A percentile compares a stretch with the other conserved stretches of the same genome.
phyloP scores from a whole-genome alignment of 2,329 filamentous ascomycete genomes.

The Alternaria metachromatica region DNA sequence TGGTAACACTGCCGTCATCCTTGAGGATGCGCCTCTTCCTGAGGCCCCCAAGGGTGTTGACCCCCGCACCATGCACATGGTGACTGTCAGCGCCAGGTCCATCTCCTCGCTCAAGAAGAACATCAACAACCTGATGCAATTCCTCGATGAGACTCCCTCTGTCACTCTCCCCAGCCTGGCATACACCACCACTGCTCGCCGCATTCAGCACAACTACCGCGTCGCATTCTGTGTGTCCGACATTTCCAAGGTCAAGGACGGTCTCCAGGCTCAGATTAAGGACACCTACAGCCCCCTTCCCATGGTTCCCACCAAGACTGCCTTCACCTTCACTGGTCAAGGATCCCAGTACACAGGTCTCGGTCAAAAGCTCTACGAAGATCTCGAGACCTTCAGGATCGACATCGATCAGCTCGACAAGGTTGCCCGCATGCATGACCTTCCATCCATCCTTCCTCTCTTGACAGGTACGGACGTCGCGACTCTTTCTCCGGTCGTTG shows the following conservation, averaged over 20 bases:
- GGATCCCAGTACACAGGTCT: slow-evolving; percentile 61
- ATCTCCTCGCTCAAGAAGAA: slow-evolving; percentile 61
- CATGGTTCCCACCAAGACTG: slow-evolving; percentile 59
- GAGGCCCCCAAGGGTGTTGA: slow-evolving; percentile 52
- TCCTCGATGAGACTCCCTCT: slow-evolving; percentile 53
- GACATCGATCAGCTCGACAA: slow-evolving; percentile 60
- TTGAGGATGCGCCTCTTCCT: slow-evolving; percentile 58
- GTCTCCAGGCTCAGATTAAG: slow-evolving; percentile 56
- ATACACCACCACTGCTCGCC: slow-evolving; percentile 61
- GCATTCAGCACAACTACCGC: slow-evolving; percentile 62
- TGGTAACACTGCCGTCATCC: slow-evolving; percentile 60
- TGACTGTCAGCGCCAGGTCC: slow-evolving; percentile 59
- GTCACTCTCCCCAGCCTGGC: slow-evolving; percentile 57
- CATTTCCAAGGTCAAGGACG: slow-evolving; percentile 55
- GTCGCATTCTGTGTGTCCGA: slow-evolving; percentile 56
- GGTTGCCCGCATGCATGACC: slow-evolving; percentile 53
- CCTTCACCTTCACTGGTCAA: slow-evolving; percentile 61
- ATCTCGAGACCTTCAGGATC: slow-evolving; percentile 55
- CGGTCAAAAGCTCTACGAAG: slow-evolving; percentile 58
- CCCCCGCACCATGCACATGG: slow-evolving; percentile 54
- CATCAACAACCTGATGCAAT: slow-evolving; percentile 56
- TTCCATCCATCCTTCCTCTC: slow-evolving; percentile 59
- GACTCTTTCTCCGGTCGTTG: slow-evolving; percentile 59
- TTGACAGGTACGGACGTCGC: slow-evolving; percentile 57
- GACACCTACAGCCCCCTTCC: slow-evolving; percentile 60